phyloP scores from a whole-genome alignment of 768 basidiomycete genomes.

The Dictyophora rubrovolvata region DNA sequence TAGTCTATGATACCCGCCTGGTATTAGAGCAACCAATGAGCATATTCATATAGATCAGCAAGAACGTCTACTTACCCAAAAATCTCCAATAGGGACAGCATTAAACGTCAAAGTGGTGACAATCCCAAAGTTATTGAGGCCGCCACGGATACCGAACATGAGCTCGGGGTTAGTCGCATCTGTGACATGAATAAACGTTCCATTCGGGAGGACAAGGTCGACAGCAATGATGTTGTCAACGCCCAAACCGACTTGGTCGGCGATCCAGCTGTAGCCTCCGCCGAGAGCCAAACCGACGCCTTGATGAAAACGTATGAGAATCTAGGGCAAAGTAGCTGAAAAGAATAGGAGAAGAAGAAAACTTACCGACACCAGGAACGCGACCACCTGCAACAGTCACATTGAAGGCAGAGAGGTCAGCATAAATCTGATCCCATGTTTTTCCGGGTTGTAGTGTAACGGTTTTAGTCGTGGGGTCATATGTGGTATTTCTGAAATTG shows the following conservation, averaged over 20 bases:
- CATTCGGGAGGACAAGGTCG: slow-evolving; percentile 49
- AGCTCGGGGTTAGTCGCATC: slow-evolving; percentile 25
- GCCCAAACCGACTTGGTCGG: slow-evolving; percentile 51
- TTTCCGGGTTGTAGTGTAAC: slow-evolving; percentile 28
- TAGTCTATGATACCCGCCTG: too few relatives aligned
- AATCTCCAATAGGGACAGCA: slow-evolving; percentile 41
- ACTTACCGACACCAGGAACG: slow-evolving; percentile 39
- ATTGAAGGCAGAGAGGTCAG: slow-evolving; percentile 35
- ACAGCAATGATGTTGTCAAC: slow-evolving; percentile 43
- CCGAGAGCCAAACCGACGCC: slow-evolving; percentile 42
- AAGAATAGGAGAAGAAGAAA: too few relatives aligned
- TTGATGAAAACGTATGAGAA: too few relatives aligned
- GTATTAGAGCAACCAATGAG: too few relatives aligned
- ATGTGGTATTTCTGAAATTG: slow-evolving; percentile 29
- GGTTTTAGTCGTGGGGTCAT: slow-evolving; percentile 13
- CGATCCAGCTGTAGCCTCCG: slow-evolving; percentile 46
- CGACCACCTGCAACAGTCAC: slow-evolving; percentile 53
- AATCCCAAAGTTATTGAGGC: slow-evolving; percentile 57
- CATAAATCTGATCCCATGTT: slow-evolving; percentile 63
- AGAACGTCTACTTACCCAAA: slow-evolving; percentile 39
- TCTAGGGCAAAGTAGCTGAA: too few relatives aligned
- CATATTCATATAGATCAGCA: too few relatives aligned
- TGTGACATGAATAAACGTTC: slow-evolving; percentile 28
- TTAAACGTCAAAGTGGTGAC: slow-evolving; percentile 49
- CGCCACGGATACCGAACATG: slow-evolving; percentile 31